Base-by-base conservation (phyloP, 768 basidiomycete species). In the Phaeotremella fagi region DNA sequence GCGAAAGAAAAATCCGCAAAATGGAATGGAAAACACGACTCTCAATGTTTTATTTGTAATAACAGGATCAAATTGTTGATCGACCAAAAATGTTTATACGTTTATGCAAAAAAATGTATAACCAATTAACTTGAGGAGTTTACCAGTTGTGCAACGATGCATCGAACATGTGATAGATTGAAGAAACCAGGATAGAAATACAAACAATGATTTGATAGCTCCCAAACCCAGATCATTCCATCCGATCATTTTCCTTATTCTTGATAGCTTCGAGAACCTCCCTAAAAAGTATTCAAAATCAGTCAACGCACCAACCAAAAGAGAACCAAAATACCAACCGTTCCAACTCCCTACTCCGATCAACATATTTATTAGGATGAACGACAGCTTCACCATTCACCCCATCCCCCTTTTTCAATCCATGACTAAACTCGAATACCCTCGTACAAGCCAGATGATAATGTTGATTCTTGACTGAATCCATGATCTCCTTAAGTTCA, bases 371-470 rank as follows among this genome's bases (percentile, higher is more conserved):
- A 72, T 99, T 99, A 9, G 95, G 95, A 76, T 99, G 95, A 9
- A 84, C 87, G 22, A 97, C 87, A 55, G 82, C 87, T 66, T 95
- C 92, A n/a, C 51, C 61, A 6, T 89, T 88, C 38, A 92, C 63
- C 0, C 94, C 95, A 14, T 95, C 89, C 1, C 91, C 91, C 72
- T 88, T 92, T 76, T 82, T 85, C 45, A 94, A 83, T 7, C 86
- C 75, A 72, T 98, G 94, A 23, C 91, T 95, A 25, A 95, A 80
- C 77, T 99, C 95, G 74, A 90, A 99, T 20, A 98, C 90, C 22
- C 92, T 81, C 7, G 95, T 98, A 76, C 95, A 99, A 5, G 92
- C 94, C 41, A 97, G 86, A 71, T 99, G 94, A 72, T 84, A 94
- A 71, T 94, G 90, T 2, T 80, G 78, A 16, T 78, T 79, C 68